phyloP scores from a whole-genome alignment of 345 rosid species.

The Leavenworthia alabamica region DNA sequence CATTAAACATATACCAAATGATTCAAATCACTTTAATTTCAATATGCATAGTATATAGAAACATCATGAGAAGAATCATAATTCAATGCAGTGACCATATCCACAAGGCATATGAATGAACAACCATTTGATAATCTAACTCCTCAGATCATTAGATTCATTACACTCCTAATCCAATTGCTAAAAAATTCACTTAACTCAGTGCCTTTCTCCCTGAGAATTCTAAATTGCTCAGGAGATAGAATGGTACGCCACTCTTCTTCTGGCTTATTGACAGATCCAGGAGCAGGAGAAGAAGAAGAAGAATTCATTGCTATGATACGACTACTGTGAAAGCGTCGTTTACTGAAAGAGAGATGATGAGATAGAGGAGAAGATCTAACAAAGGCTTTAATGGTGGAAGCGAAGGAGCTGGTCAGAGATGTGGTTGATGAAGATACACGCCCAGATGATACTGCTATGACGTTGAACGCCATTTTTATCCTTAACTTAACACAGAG shows the following conservation, averaged over 20 bases:
- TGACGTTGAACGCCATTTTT: constrained; percentile 39
- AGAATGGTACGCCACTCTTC: constrained; percentile 88
- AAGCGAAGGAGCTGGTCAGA: constrained; percentile 1
- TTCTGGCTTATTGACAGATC: constrained; percentile 62
- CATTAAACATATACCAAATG: background rate
- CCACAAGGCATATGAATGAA: no score
- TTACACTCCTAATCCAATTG: background rate
- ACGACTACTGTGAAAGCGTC: constrained; percentile 41
- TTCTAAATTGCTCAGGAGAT: constrained; percentile 77
- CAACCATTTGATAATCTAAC: background rate
- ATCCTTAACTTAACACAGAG: no score
- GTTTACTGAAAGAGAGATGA: no score
- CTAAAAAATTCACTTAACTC: no score
- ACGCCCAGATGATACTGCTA: constrained; percentile 35
- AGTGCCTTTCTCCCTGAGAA: constrained; percentile 78
- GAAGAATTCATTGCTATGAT: constrained; percentile 43
- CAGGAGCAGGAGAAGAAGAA: constrained; percentile 41
- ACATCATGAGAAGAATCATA: background rate
- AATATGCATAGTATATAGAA: background rate
- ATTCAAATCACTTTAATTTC: background rate
- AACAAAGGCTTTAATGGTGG: constrained; percentile 15
- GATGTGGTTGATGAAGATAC: constrained; percentile 32
- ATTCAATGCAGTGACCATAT: background rate
- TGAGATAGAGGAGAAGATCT: constrained; percentile 9
- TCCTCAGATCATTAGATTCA: no score